These are phyloP conservation scores for Hyphodiscus sp. DNA, from an alignment of 2,329 filamentous ascomycete genomes.

Conservation along the genomic window DNA sequence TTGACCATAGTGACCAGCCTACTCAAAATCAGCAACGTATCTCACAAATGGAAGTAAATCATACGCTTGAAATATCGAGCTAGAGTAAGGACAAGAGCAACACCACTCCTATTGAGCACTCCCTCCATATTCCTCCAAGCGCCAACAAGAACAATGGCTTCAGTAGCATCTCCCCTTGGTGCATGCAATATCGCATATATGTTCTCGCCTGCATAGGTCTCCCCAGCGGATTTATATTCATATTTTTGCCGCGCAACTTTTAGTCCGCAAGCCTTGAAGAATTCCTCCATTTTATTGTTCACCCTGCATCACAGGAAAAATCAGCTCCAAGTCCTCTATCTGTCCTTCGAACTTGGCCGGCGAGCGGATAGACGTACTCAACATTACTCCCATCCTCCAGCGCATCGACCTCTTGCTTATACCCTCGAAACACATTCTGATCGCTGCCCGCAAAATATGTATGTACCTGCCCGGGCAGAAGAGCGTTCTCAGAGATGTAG, in stretches of 20 bases:
- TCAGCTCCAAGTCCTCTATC: slow-evolving; percentile 29
- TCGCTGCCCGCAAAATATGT: slow-evolving; percentile 97
- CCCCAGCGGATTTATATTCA: slow-evolving; percentile 72
- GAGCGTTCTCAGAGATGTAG: slow-evolving; percentile 96
- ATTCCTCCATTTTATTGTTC: slow-evolving; percentile 65
- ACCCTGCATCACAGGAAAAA: slow-evolving; percentile 35
- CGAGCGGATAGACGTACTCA: slow-evolving; percentile 36
- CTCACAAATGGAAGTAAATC: slow-evolving; percentile 13
- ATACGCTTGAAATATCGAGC: slow-evolving; percentile 87
- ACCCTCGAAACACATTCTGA: slow-evolving; percentile 88
- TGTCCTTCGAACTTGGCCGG: neutral
- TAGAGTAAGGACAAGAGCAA: slow-evolving; percentile 78
- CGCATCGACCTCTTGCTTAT: slow-evolving; percentile 72
- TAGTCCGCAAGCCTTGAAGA: slow-evolving; percentile 72
- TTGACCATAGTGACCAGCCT: slow-evolving; percentile 97
- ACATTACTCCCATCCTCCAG: slow-evolving; percentile 48
- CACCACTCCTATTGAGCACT: slow-evolving; percentile 76
- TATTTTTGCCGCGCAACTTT: slow-evolving; percentile 88
- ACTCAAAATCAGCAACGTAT: slow-evolving; percentile 8
- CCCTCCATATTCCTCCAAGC: slow-evolving; percentile 80
- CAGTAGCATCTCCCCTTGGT: slow-evolving; percentile 89
- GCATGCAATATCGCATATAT: slow-evolving; percentile 90
- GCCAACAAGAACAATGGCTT: slow-evolving; percentile 88
- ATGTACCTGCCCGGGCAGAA: slow-evolving; percentile 92
- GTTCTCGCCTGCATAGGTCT: slow-evolving; percentile 74